A percentile compares a stretch with the other conserved stretches of the same genome.
Evolutionary conservation across 345 rosid genomes (phyloP).

Genomic region (Excoecaria agallocha): DNA sequence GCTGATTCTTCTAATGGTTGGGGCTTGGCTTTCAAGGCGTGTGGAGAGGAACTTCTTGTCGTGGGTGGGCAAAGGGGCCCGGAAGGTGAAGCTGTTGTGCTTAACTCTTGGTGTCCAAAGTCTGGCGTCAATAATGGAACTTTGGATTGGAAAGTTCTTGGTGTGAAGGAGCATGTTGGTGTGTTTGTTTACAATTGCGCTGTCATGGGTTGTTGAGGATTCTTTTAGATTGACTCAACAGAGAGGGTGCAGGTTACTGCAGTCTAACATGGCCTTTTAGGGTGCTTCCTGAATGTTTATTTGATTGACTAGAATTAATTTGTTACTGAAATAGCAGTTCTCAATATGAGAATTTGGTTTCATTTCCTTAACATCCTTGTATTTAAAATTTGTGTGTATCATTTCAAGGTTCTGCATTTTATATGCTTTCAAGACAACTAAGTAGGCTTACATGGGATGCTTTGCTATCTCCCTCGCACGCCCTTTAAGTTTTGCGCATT

Average conservation of each 20-base stretch:
- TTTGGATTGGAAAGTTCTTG: conserved; percentile 78
- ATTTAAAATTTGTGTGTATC: conserved; percentile 20
- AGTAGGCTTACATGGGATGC: conserved; percentile 14
- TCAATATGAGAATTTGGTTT: conserved; percentile 21
- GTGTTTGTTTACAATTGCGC: conserved; percentile 88
- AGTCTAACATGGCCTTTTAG: conserved; percentile 29
- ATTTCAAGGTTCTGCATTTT: conserved; percentile 21
- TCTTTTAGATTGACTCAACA: conserved; percentile 31
- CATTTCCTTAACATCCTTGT: conserved; percentile 20
- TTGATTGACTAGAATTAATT: conserved; percentile 32
- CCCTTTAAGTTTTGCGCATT: not conserved
- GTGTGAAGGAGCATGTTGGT: conserved; percentile 66
- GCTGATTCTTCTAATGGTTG: conserved; percentile 79
- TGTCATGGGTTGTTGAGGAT: conserved; percentile 66
- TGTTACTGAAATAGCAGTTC: conserved; percentile 28
- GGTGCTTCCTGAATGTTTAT: conserved; percentile 34
- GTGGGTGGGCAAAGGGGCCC: conserved; percentile 72
- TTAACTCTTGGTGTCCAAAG: conserved; percentile 74
- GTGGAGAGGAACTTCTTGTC: conserved; percentile 57
- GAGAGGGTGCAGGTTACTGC: conserved; percentile 24
- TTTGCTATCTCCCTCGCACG: not conserved
- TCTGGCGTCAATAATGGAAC: conserved; percentile 51
- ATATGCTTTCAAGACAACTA: conserved; percentile 21
- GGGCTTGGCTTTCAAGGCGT: conserved; percentile 86
- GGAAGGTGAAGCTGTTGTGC: conserved; percentile 64